Base-by-base conservation (phyloP, 164 flowering plant genomes). In the Paratinospora sagittata region DNA sequence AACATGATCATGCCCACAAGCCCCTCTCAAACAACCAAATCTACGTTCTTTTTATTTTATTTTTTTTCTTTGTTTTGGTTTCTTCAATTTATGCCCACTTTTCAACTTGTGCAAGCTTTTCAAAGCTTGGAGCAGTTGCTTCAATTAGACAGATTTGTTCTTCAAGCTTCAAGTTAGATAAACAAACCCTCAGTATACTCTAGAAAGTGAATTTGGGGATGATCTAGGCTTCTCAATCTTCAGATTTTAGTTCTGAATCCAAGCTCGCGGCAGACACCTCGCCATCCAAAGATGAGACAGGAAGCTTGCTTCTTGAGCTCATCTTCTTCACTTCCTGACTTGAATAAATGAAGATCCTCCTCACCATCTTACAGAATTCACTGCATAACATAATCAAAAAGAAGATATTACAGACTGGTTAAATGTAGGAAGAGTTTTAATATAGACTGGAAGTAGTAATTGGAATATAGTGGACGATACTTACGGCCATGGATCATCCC, bases 401-500 rank as follows among this genome's bases (percentile, higher is more conserved):
- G n/a, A 84, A 74, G 81, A 14, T n/a, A 47, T 47, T 30, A 57
- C 0, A n/a, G 0, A n/a, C 3, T 7, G 21, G 2, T 62, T 62
- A 9, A 19, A 30, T 62, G 36, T 24, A 62, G 30, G 27, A 26
- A 27, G 17, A 12, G 33, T 27, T 62, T 17, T 1, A n/a, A 21
- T n/a, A 55, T 33, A 49, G 21, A 16, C n/a, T 0, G 3, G 16
- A 52, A 17, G n/a, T 13, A 0, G 36, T 27, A 16, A 55, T 16
- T 4, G 6, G 45, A 9, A 2, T n/a, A n/a, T 72, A 65, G 27
- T 30, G n/a, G 27, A 17, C 49, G 39, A 37, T 58, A 63, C 66
- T 78, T 79, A 81, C 98, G 17, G 79, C 98, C 98, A 94, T 17
- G 93, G 95, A 74, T 92, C 90, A 69, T 94, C 98, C 2, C 97